Conservation (phyloP, 2,329 filamentous ascomycete species). For the Sporothrix schenckii region DNA sequence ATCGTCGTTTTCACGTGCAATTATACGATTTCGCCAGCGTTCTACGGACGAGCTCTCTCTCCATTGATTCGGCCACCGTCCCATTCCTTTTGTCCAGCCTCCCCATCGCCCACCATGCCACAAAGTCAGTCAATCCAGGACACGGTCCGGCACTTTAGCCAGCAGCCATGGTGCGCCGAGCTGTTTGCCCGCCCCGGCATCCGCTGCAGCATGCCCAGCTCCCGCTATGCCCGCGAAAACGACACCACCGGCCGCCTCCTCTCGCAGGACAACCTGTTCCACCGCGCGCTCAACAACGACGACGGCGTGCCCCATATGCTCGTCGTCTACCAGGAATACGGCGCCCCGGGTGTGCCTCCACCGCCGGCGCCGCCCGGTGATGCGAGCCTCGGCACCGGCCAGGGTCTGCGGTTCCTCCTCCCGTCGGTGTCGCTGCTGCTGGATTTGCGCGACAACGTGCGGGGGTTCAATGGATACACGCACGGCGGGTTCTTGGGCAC, state of each 20-base stretch:
- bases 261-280: slow-evolving; percentile 33
- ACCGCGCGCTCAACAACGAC: slow-evolving; percentile 29
- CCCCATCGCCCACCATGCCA: slow-evolving; percentile 17
- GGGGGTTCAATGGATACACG: slow-evolving; percentile 38
- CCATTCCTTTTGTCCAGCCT: neutral
- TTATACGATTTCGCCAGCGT: no score
- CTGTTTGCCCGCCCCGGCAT: slow-evolving; percentile 31
- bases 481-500: slow-evolving; percentile 39
- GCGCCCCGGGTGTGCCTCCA: slow-evolving; percentile 9
- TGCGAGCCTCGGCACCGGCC: neutral
- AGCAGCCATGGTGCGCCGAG: slow-evolving; percentile 30
- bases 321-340: slow-evolving; percentile 36
- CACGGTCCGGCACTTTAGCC: slow-evolving; percentile 31
- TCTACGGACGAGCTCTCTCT: neutral
- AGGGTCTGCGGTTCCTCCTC: slow-evolving; percentile 32
- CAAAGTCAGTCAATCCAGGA: slow-evolving; percentile 29
- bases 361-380: slow-evolving; percentile 4
- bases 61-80: neutral
- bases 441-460: slow-evolving; percentile 35
- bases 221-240: neutral
- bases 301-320: slow-evolving; percentile 38
- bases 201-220: slow-evolving; percentile 11
- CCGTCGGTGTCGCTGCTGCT: slow-evolving; percentile 35
- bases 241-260: neutral
- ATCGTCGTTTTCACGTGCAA: no score